Percentiles rank a stretch among this genome's conserved stretches.
Evolutionary conservation across 768 basidiomycete species (phyloP).

Genomic region (Tulasnella sp.): DNA sequence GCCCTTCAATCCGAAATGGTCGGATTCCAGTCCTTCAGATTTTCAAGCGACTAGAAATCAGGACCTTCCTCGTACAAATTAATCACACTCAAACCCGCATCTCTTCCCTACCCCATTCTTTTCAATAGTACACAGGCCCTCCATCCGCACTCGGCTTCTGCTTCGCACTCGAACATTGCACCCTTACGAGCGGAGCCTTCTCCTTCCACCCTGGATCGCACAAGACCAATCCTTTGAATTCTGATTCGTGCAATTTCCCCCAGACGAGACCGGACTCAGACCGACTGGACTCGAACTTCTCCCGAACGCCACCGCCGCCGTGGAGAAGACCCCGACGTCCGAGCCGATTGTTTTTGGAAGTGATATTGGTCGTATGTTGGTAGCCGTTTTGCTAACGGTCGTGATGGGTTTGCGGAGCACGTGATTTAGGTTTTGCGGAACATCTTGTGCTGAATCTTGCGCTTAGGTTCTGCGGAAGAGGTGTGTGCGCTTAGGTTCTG

Average conservation of each 20-base stretch:
- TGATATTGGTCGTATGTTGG: too few relatives aligned
- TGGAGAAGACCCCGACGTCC: constrained; percentile 24
- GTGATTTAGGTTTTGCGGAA: too few relatives aligned
- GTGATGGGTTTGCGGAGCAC: too few relatives aligned
- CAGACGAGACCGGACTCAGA: too few relatives aligned
- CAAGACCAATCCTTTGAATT: constrained; percentile 63
- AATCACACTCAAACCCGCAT: background rate
- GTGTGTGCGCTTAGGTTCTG: too few relatives aligned
- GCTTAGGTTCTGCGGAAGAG: too few relatives aligned
- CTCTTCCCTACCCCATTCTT: background rate
- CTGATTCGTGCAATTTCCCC: constrained; percentile 75
- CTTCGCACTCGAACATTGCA: constrained; percentile 91
- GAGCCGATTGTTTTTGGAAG: too few relatives aligned
- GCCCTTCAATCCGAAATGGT: background rate
- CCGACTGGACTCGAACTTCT: constrained; percentile 69
- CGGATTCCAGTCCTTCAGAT: constrained; percentile 70
- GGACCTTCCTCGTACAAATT: constrained; percentile 65
- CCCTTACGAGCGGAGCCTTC: constrained; percentile 73
- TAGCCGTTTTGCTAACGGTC: too few relatives aligned
- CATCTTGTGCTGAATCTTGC: too few relatives aligned
- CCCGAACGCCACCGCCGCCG: constrained; percentile 28
- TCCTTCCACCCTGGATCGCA: constrained; percentile 92
- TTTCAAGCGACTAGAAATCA: constrained; percentile 88
- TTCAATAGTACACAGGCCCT: constrained; percentile 76
- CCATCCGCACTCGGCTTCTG: constrained; percentile 92